phyloP scores from a whole-genome alignment of 352 stramenopile genomes.

The Phytopythium vexans region DNA sequence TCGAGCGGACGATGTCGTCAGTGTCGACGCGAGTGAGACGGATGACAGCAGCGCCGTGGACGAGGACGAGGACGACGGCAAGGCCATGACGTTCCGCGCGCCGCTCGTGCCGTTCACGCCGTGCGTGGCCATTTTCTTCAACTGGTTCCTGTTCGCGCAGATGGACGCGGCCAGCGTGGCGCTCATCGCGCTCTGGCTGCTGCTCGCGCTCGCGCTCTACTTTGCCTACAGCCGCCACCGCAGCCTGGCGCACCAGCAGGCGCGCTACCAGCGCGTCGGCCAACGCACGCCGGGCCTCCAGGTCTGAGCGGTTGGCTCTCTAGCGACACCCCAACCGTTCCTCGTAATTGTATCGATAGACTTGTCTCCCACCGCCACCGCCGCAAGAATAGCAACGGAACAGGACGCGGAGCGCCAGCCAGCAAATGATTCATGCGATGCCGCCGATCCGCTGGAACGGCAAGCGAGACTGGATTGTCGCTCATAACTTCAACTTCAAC shows the following conservation, averaged over 20 bases:
- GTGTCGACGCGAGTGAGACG: background rate
- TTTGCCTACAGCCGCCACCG: conserved; percentile 67
- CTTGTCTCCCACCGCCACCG: too few species aligned
- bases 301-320: background rate
- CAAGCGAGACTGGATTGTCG: too few species aligned
- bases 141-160: conserved; percentile 86
- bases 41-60: conserved; percentile 6
- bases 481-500: too few species aligned
- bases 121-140: conserved; percentile 86
- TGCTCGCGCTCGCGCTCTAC: conserved; percentile 66
- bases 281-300: conserved; percentile 12
- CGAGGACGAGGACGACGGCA: conserved; percentile 30
- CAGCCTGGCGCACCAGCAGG: conserved; percentile 69
- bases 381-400: too few species aligned
- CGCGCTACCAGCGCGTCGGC: conserved; percentile 49
- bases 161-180: conserved; percentile 64
- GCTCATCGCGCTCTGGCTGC: conserved; percentile 65
- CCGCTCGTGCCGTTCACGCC: conserved; percentile 73
- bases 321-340: too few species aligned
- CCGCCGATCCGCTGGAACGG: too few species aligned
- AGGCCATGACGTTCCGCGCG: conserved; percentile 47
- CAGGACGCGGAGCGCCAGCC: too few species aligned
- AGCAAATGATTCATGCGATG: too few species aligned
- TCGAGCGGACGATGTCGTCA: too few species aligned
- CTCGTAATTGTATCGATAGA: too few species aligned